Evolutionary conservation across 345 rosid genomes (phyloP), one percentile per base, ranked within the genome.

Genomic region (Murraya koenigii): DNA sequence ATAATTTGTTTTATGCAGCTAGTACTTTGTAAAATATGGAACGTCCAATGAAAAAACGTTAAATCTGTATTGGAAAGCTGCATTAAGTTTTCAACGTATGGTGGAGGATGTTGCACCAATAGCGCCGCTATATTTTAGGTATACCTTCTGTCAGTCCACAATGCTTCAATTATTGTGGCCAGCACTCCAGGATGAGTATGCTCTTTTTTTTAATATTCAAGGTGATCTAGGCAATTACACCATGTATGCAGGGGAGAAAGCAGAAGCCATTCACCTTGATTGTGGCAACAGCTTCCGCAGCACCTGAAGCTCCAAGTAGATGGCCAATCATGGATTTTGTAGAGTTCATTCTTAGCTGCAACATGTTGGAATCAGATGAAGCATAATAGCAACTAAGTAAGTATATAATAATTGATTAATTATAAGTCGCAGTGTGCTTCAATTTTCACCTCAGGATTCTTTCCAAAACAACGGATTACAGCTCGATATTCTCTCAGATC

Each of bases 401-500:
- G 47, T 10, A 41, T 41, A 10, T 11, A 41, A 41, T 11, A 41
- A 10, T 10, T 41, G 10, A 9, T 15, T 41, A 41, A 11, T 41
- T 41, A 87, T 10, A 88, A 72, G 55, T 13, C 22, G 62, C 35
- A 35, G n/a, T 63, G 14, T 30, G 33, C 66, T 71, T 63, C 44
- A 14, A 33, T 54, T 58, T 41, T 49, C 73, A 86, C 92, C 75
- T 77, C 82, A 23, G 78, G 75, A 63, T 87, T 89, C 39, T 84
- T 61, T 28, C 87, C 79, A 66, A 87, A 89, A 72, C 90, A 87
- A 32, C 44, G 87, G 66, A 78, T 77, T 36, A 89, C 79, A 75
- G 89, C 90, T 71, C 80, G 80, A 77, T 76, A 87, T 62, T 89
- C 90, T 69, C 85, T 86, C 28, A 84, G 77, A 71, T 89, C 90